Base-by-base conservation (phyloP, 2,329 filamentous ascomycete species). In the Lecanicillium sp. region DNA sequence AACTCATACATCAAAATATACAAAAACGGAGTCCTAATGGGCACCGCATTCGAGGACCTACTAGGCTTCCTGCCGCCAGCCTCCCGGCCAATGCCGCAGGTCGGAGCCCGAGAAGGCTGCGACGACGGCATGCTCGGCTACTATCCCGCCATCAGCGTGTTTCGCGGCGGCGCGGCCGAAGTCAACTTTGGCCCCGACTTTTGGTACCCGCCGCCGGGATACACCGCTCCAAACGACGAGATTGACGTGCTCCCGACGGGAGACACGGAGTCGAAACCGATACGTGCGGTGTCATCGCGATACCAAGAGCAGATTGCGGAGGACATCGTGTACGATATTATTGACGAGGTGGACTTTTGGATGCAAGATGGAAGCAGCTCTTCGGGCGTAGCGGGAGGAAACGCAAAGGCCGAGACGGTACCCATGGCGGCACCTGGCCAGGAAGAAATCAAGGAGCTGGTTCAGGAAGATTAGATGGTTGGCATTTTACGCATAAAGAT, bases 51-150 rank as follows among this genome's bases (percentile, higher is more conserved):
- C 57, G 84, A 84, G 41, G 79, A 94, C 48, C 75, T 98, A 1
- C 76, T 96, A 18, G 81, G 88, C 3, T 98, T 98, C 62, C 69
- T 98, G 1, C 92, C 92, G 0, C 90, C 89, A 0, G 89, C 92
- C 1, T 94, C 87, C 5, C 80, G 79, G 44, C 82, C 84, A 4
- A 75, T 79, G 43, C 66, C 74, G 5, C 79, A 84, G 46, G 73
- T 83, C 30, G 87, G 85, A 11, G 87, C 86, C 14, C 72, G 92
- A 36, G 84, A 92, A 45, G 87, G 87, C 19, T 79, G 94, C 45
- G 92, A 98, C 55, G 92, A 98, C 54, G 92, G 90, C 27, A 85
- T 92, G 72, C 75, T 96, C 2, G 94, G 92, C 10, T 98, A 98
- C 64, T 95, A 94, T 55, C 92, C 92, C 2, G 87, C 89, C 17